Conservation (phyloP, 768 basidiomycete genomes). For the Tricholoma matsutake region DNA sequence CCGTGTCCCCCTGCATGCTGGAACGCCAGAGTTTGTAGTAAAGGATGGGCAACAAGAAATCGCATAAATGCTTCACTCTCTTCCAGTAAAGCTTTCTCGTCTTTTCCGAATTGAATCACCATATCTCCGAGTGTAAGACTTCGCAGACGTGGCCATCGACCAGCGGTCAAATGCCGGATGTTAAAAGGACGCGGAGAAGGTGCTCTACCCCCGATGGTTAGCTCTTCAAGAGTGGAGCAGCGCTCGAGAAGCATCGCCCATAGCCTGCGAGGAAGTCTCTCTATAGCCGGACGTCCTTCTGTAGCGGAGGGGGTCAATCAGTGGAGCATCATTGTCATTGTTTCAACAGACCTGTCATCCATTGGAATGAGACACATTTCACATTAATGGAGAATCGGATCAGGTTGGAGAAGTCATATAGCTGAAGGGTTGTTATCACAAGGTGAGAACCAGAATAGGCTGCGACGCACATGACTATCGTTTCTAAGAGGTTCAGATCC, state of each 20-base stretch:
- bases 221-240: constrained; percentile 35
- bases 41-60: constrained; percentile 33
- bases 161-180: constrained; percentile 32
- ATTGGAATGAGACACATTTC: constrained; percentile 33
- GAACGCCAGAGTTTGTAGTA: constrained; percentile 25
- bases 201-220: constrained; percentile 32
- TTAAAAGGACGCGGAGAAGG: constrained; percentile 40
- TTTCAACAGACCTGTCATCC: constrained; percentile 27
- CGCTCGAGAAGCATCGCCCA: constrained; percentile 42
- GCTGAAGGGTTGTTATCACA: constrained; percentile 16
- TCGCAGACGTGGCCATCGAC: constrained; percentile 35
- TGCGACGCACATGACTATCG: constrained; percentile 30
- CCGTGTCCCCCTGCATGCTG: constrained; percentile 29
- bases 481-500: constrained; percentile 31
- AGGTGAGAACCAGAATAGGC: constrained; percentile 2
- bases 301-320: background rate
- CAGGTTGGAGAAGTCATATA: constrained; percentile 36
- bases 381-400: constrained; percentile 30
- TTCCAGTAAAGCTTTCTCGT: constrained; percentile 15
- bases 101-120: constrained; percentile 20
- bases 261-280: constrained; percentile 34
- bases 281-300: constrained; percentile 32
- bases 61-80: constrained; percentile 27
- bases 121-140: constrained; percentile 33
- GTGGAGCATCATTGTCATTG: background rate